These are phyloP conservation scores for Mortierella sp. DNA, from an alignment of 371 early-diverging fungal species.

Conservation along the genomic window DNA sequence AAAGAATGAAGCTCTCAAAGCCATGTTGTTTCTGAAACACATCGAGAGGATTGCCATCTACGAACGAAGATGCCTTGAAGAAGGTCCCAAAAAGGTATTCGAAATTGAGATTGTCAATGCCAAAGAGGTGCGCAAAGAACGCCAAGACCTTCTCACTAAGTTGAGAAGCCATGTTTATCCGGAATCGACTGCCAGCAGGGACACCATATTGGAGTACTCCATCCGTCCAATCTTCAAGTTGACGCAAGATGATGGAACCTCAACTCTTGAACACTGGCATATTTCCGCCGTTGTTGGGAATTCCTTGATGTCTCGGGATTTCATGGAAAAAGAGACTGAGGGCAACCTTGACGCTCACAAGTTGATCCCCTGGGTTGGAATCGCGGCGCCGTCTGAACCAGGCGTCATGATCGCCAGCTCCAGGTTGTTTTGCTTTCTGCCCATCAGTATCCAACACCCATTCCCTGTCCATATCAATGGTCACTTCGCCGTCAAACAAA, in stretches of 20 bases:
- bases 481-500: constrained; percentile 55
- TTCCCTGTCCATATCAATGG: constrained; percentile 57
- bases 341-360: constrained; percentile 28
- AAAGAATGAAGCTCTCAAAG: constrained; percentile 36
- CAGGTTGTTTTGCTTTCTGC: constrained; percentile 55
- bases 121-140: constrained; percentile 17
- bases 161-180: constrained; percentile 16
- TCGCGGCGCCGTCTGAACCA: constrained; percentile 35
- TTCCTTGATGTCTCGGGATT: constrained; percentile 5
- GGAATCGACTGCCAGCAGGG: not conserved
- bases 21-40: constrained; percentile 50
- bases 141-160: constrained; percentile 11
- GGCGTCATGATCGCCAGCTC: constrained; percentile 12
- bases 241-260: constrained; percentile 19
- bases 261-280: constrained; percentile 24
- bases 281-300: constrained; percentile 44
- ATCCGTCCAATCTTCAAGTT: constrained; percentile 21
- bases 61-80: constrained; percentile 24
- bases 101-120: constrained; percentile 45
- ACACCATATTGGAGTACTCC: constrained; percentile 22
- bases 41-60: constrained; percentile 54
- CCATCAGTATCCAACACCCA: constrained; percentile 49
- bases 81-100: constrained; percentile 27
- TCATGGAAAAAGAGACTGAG: constrained; percentile 19
- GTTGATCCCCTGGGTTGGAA: constrained; percentile 55